These are phyloP conservation scores for Nakazawaea populi DNA, from an alignment of 805 yeast species.

Conservation along the genomic window DNA sequence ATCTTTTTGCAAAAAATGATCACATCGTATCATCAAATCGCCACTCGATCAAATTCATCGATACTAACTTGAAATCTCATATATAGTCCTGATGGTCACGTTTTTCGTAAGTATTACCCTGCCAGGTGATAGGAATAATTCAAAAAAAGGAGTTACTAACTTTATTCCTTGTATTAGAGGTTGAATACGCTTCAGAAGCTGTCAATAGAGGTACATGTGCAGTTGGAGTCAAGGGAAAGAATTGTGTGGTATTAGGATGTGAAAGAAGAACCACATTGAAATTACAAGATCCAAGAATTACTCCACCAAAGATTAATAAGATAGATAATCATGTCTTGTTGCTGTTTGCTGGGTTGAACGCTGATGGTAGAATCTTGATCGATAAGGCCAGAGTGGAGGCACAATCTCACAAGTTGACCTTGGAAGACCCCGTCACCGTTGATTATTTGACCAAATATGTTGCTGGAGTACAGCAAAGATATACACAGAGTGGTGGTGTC, in stretches of 20 bases:
- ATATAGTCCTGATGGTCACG: conserved; percentile 95
- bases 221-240: conserved; percentile 90
- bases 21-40: background rate
- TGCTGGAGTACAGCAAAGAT: conserved; percentile 97
- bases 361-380: conserved; percentile 93
- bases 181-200: conserved; percentile 95
- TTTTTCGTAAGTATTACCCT: conserved; percentile 60
- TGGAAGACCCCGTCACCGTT: conserved; percentile 88
- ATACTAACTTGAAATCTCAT: conserved; percentile 25
- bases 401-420: conserved; percentile 87
- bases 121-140: background rate
- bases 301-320: conserved; percentile 90
- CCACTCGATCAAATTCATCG: conserved; percentile 10
- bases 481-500: conserved; percentile 97
- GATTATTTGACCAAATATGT: conserved; percentile 91
- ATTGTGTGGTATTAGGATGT: conserved; percentile 89
- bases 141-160: background rate
- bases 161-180: conserved; percentile 40
- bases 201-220: conserved; percentile 98
- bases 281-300: conserved; percentile 92
- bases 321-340: conserved; percentile 86
- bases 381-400: conserved; percentile 97
- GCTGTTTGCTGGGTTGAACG: conserved; percentile 96
- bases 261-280: conserved; percentile 94
- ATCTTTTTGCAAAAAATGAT: no score